Evolutionary conservation across 2,329 filamentous ascomycete species (phyloP), one percentile per base, ranked within the genome.

Genomic region (Alternaria triticimaculans): DNA sequence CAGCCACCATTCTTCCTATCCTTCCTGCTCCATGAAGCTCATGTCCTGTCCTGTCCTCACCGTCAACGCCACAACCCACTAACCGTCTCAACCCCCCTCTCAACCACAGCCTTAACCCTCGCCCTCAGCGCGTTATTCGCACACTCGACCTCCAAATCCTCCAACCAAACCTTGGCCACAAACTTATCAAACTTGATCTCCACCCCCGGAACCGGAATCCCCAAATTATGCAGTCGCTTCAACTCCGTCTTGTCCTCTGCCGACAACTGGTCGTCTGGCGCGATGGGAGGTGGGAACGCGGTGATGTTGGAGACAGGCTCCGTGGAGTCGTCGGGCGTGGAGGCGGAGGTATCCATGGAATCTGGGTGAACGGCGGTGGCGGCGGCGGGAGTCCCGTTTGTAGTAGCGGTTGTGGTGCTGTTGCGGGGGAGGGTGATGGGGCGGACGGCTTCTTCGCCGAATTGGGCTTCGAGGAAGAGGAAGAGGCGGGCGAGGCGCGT

Each of bases 391-490:
- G 61, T 60, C 2, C 50, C 44, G 51, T 63, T 60, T 43, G 60
- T 51, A 11, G 62, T 60, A 5, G 55, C 46, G 48, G 41, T 64
- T 82, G 72, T 63, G 7, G 81, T 67, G 0, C 84, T 83, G 3
- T 89, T 78, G 78, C 89, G 87, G 63, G 82, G 93, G 83, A 75
- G 83, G 21, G 90, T 87, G 69, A 98, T 92, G 5, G 95, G 94
- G 0, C 87, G 85, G 60, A 98, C 89, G 63, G 93, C 90, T 67
- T 96, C 90, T 30, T 88, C 85, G 65, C 96, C 96, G 76, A 99
- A 99, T 79, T 99, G 96, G 3, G 94, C 92, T 84, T 99, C 96
- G 14, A 99, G 90, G 84, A 99, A 97, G 89, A 97, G 92, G 82
- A 96, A 91, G 20, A 99, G 88, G 33, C 95, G 90, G 66, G 91